Conservation (phyloP, 2,329 filamentous ascomycete species). For the Phyllosticta capitalensis region DNA sequence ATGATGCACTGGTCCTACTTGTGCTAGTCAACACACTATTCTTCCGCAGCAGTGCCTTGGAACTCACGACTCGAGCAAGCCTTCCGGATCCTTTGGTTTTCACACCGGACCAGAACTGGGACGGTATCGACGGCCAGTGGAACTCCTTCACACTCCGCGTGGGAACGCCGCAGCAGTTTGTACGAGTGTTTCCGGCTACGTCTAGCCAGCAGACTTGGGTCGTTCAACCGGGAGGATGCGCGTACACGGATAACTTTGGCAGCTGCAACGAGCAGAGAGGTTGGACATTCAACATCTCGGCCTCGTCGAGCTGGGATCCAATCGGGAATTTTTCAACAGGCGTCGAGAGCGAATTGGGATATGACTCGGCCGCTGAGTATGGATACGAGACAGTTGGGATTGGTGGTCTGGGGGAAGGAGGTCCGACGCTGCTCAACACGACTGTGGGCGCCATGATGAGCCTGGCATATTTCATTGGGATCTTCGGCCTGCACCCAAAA, state of each 20-base stretch:
- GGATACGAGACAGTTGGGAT: conserved; percentile 27
- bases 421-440: conserved; percentile 22
- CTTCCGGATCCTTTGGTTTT: conserved; percentile 20
- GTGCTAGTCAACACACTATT: neutral
- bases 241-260: conserved; percentile 15
- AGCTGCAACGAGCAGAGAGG: conserved; percentile 24
- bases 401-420: conserved; percentile 20
- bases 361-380: conserved; percentile 23
- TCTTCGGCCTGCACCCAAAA: conserved; percentile 28
- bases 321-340: conserved; percentile 24
- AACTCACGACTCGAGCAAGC: conserved; percentile 1
- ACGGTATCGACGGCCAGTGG: conserved; percentile 25
- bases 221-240: conserved; percentile 26
- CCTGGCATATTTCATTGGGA: conserved; percentile 29
- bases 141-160: conserved; percentile 23
- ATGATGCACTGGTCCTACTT: neutral
- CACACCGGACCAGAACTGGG: conserved; percentile 28
- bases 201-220: conserved; percentile 27
- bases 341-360: conserved; percentile 19
- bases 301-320: conserved; percentile 23
- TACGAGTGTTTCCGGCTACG: conserved; percentile 25
- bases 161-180: conserved; percentile 20
- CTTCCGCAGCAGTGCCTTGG: neutral
- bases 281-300: conserved; percentile 21
- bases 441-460: conserved; percentile 28